These are phyloP conservation scores for Drosera capensis DNA, from an alignment of 148 eudicot genomes.

Conservation along the genomic window DNA sequence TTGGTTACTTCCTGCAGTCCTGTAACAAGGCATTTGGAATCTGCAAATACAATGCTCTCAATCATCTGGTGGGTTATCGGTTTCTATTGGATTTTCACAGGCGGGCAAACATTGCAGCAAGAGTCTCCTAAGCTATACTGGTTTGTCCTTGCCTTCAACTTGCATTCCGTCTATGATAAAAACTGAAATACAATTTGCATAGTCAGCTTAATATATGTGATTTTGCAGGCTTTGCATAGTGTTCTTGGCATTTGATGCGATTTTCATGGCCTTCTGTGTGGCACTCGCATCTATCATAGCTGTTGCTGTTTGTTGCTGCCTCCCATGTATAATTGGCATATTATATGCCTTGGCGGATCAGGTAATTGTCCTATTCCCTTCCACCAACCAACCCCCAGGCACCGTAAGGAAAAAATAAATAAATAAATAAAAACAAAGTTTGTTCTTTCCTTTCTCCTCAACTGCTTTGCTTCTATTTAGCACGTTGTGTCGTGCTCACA, in stretches of 20 bases:
- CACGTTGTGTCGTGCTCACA: not conserved
- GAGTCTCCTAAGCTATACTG: constrained; percentile 56
- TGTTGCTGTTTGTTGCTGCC: constrained; percentile 62
- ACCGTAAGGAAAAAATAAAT: too few relatives aligned
- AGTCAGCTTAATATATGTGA: not conserved
- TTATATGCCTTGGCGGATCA: constrained; percentile 52
- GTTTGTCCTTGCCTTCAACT: constrained; percentile 18
- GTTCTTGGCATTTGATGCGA: constrained; percentile 59
- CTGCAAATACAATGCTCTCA: constrained; percentile 73
- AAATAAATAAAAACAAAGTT: too few relatives aligned
- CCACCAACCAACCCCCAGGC: not conserved
- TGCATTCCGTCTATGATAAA: not conserved
- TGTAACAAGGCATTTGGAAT: constrained; percentile 42
- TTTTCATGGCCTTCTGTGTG: constrained; percentile 57
- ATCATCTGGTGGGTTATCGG: constrained; percentile 68
- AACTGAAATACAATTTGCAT: constrained; percentile 1
- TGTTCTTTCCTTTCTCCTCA: not conserved
- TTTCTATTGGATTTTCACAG: constrained; percentile 55
- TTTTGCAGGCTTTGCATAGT: constrained; percentile 48
- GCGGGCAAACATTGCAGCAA: constrained; percentile 38
- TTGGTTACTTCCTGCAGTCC: constrained; percentile 21
- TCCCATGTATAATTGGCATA: constrained; percentile 60
- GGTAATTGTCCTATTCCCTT: constrained; percentile 19
- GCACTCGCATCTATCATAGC: constrained; percentile 65
- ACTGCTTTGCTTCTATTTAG: not conserved